phyloP scores from a whole-genome alignment of 805 yeast species.

The Wickerhamia fluorescens region DNA sequence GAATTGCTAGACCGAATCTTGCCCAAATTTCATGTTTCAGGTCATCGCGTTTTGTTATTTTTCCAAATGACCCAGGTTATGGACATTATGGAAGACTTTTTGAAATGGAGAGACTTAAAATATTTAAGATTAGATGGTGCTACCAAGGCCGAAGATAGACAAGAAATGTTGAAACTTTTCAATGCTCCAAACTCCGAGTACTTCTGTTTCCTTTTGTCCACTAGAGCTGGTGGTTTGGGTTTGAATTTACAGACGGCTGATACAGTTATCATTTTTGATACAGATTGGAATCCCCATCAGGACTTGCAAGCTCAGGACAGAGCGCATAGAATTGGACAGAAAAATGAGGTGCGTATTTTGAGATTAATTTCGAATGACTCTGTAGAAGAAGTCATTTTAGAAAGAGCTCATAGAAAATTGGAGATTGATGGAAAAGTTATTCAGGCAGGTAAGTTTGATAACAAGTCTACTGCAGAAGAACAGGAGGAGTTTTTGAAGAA shows the following conservation, averaged over 20 bases:
- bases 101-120: conserved; percentile 58
- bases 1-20: conserved; percentile 69
- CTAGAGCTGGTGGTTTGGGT: conserved; percentile 89
- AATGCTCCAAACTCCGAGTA: conserved; percentile 73
- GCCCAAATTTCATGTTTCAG: conserved; percentile 67
- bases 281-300: conserved; percentile 91
- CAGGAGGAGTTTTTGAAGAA: conserved; percentile 74
- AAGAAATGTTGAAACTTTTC: conserved; percentile 61
- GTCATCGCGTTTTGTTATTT: conserved; percentile 74
- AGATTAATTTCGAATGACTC: conserved; percentile 77
- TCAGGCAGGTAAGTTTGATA: conserved; percentile 87
- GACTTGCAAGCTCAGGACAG: conserved; percentile 88
- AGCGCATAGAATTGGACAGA: conserved; percentile 87
- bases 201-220: conserved; percentile 71
- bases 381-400: conserved; percentile 76
- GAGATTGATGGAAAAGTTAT: conserved; percentile 87
- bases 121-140: conserved; percentile 77
- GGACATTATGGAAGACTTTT: conserved; percentile 84
- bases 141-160: conserved; percentile 81
- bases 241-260: conserved; percentile 83
- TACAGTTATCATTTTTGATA: conserved; percentile 78
- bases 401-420: conserved; percentile 74
- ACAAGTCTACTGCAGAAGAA: conserved; percentile 80
- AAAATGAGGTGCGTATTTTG: conserved; percentile 77
- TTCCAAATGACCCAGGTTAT: conserved; percentile 88